Evolutionary conservation across 495 filamentous ascomycete species (phyloP).

Genomic region (Neurospora cerealis): DNA sequence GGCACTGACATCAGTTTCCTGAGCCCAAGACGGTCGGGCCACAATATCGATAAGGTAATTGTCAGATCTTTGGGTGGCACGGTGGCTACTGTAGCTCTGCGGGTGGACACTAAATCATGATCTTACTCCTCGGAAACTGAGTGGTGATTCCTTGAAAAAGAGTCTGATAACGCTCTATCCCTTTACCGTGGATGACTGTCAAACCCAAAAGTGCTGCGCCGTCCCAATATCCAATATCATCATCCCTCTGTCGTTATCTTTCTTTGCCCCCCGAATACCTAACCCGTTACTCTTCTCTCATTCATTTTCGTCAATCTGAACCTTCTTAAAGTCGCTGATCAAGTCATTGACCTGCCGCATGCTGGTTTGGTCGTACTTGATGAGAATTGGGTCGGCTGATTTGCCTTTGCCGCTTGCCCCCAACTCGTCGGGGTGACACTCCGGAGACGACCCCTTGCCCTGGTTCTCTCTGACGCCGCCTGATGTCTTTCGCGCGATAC

Average conservation of each 20-base stretch:
- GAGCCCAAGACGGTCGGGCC: not conserved
- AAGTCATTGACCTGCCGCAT: constrained; percentile 26
- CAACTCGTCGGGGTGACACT: not conserved
- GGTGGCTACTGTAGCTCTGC: not conserved
- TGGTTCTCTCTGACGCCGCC: not conserved
- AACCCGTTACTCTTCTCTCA: not conserved
- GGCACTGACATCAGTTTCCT: not conserved
- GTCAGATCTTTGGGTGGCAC: not conserved
- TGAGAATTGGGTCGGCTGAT: constrained; percentile 16
- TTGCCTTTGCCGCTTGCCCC: constrained; percentile 1
- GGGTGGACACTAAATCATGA: not conserved
- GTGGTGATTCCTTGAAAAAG: not conserved
- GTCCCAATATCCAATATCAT: not conserved
- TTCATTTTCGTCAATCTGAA: constrained; percentile 11
- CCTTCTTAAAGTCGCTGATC: constrained; percentile 17
- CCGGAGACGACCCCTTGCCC: not conserved
- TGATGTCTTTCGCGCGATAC: constrained; percentile 6
- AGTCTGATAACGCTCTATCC: not conserved
- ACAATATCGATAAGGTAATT: not conserved
- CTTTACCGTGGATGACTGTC: not conserved
- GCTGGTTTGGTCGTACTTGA: constrained; percentile 26
- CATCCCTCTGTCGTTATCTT: not conserved
- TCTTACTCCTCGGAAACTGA: not conserved
- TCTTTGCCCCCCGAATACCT: not conserved
- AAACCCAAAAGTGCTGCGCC: not conserved